Percentiles rank a stretch among this genome's conserved stretches.
phyloP scores from a whole-genome alignment of 257 asterid species.

The Solanum etuberosum region DNA sequence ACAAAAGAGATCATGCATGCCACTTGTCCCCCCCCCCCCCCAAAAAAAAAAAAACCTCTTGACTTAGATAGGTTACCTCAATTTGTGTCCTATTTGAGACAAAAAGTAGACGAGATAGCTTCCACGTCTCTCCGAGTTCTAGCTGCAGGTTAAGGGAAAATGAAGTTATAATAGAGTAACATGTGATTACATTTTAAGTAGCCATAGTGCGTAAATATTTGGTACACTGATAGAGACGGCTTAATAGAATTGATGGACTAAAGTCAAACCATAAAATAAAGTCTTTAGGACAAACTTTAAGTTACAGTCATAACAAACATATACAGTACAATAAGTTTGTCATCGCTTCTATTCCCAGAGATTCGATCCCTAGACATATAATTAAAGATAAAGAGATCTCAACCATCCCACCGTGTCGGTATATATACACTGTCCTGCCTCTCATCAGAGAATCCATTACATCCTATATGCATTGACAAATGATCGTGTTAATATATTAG shows the following conservation, averaged over 20 bases:
- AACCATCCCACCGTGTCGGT: fast-evolving
- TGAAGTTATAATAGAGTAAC: neutral
- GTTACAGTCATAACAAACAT: neutral
- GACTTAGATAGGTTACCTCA: neutral
- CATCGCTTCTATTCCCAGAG: too few species aligned
- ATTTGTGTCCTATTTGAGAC: neutral
- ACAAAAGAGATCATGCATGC: too few species aligned
- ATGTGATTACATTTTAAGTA: neutral
- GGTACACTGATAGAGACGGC: neutral
- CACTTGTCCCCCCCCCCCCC: neutral
- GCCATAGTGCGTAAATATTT: neutral
- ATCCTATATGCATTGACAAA: slow-evolving; percentile 26
- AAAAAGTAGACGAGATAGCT: neutral
- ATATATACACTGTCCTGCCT: slow-evolving; percentile 21
- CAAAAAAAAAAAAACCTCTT: neutral
- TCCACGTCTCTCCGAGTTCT: neutral
- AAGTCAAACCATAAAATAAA: neutral
- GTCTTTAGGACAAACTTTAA: too few species aligned
- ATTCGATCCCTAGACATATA: too few species aligned
- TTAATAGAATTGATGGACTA: neutral
- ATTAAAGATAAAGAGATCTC: too few species aligned
- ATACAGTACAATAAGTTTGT: too few species aligned
- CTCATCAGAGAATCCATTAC: slow-evolving; percentile 85
- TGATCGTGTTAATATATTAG: neutral
- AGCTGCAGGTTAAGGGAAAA: neutral